These are phyloP conservation scores for Setomelanomma holmii DNA, from an alignment of 2,329 filamentous ascomycete genomes.

Conservation along the genomic window DNA sequence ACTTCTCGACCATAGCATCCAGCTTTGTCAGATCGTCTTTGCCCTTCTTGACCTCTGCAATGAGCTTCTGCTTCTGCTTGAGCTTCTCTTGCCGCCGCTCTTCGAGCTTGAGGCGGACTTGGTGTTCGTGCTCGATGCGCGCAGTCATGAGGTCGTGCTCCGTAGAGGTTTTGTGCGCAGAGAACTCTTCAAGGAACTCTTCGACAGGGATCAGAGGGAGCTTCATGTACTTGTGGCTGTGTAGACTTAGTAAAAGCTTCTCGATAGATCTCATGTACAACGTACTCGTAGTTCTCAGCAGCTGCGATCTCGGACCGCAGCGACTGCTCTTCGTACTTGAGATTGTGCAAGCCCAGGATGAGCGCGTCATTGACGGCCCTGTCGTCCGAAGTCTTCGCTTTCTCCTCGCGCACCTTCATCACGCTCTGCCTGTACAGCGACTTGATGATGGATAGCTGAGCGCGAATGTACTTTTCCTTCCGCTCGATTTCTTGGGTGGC, in stretches of 20 bases:
- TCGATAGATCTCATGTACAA: slow-evolving; percentile 27
- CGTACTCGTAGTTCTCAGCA: slow-evolving; percentile 90
- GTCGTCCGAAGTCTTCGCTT: slow-evolving; percentile 83
- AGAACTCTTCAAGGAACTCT: slow-evolving; percentile 78
- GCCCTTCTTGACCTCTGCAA: slow-evolving; percentile 84
- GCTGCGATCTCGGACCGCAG: slow-evolving; percentile 87
- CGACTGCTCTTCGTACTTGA: slow-evolving; percentile 95
- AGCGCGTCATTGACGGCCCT: slow-evolving; percentile 90
- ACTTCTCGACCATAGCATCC: slow-evolving; percentile 91
- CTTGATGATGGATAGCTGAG: slow-evolving; percentile 65
- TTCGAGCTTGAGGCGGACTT: slow-evolving; percentile 83
- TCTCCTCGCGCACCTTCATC: slow-evolving; percentile 82
- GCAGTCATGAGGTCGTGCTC: slow-evolving; percentile 87
- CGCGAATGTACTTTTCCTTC: slow-evolving; percentile 76
- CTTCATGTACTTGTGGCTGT: slow-evolving; percentile 83
- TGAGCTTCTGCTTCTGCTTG: slow-evolving; percentile 71
- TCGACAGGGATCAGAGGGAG: slow-evolving; percentile 84
- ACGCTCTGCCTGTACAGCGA: slow-evolving; percentile 83
- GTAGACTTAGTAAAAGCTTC: slow-evolving; percentile 10
- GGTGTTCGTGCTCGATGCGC: slow-evolving; percentile 88
- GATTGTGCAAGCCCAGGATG: slow-evolving; percentile 90
- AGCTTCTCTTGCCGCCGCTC: slow-evolving; percentile 72
- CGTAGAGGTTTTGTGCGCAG: slow-evolving; percentile 74
- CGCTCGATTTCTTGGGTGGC: slow-evolving; percentile 32
- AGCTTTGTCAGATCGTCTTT: slow-evolving; percentile 92